Conservation (phyloP, 202 grass and related monocot species). For the Digitaria exilis region DNA sequence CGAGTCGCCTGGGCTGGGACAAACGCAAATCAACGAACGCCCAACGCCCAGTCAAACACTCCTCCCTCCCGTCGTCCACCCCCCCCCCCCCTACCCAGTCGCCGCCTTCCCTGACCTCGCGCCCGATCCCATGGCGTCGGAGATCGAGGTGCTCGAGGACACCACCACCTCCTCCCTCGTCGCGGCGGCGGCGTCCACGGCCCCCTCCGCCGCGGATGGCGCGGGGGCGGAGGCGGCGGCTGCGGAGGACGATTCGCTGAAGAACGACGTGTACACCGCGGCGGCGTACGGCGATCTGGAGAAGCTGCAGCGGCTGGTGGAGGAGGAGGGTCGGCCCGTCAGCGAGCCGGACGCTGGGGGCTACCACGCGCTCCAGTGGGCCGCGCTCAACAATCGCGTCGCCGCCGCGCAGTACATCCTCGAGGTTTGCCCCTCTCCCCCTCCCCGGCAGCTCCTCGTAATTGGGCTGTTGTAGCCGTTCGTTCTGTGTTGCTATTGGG, state of each 20-base stretch:
- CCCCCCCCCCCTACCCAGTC: background rate
- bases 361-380: constrained; percentile 96
- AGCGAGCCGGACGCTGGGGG: constrained; percentile 66
- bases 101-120: constrained; percentile 14
- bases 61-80: background rate
- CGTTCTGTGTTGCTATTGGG: background rate
- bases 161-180: constrained; percentile 36
- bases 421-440: constrained; percentile 43
- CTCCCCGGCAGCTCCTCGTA: background rate
- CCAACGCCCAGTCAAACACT: constrained; percentile 40
- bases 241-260: constrained; percentile 62
- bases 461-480: background rate
- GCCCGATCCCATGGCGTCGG: constrained; percentile 46
- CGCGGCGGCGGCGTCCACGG: background rate
- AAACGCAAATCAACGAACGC: constrained; percentile 18
- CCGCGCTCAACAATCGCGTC: constrained; percentile 94
- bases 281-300: constrained; percentile 99
- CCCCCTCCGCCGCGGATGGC: background rate
- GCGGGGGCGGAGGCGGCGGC: background rate
- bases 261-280: constrained; percentile 97
- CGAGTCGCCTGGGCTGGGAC: background rate
- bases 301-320: constrained; percentile 96
- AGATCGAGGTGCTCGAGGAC: constrained; percentile 73
- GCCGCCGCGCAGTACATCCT: constrained; percentile 85
- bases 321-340: constrained; percentile 73